Percentiles rank a stretch among this genome's conserved stretches.
phyloP scores from a whole-genome alignment of 2,329 filamentous ascomycete genomes.

The Alternaria ethzedia region DNA sequence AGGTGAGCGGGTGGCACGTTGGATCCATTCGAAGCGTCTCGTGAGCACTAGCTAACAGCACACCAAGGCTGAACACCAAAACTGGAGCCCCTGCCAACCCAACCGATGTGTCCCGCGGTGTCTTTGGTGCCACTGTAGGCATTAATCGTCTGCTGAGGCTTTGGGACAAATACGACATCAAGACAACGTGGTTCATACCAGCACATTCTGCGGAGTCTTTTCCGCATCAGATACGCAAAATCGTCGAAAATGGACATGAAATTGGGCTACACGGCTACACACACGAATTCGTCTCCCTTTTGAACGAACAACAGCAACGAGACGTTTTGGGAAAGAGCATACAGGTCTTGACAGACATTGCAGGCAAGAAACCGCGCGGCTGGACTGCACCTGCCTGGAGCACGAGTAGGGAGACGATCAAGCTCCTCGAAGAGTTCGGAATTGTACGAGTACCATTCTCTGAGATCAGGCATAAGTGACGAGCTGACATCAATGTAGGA shows the following conservation, averaged over 20 bases:
- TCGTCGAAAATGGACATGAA: constrained; percentile 52
- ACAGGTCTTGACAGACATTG: constrained; percentile 47
- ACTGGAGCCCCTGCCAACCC: constrained; percentile 47
- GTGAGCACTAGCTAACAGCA: neutral
- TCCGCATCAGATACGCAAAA: constrained; percentile 56
- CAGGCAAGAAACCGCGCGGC: constrained; percentile 50
- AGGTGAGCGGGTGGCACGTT: constrained; percentile 37
- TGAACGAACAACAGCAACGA: constrained; percentile 52
- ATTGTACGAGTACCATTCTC: constrained; percentile 30
- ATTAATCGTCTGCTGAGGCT: constrained; percentile 51
- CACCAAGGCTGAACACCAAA: constrained; percentile 50
- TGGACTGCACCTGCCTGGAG: constrained; percentile 55
- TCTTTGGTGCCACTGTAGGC: constrained; percentile 52
- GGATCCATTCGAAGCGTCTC: neutral
- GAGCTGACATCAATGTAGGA: constrained; percentile 46
- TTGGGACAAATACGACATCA: constrained; percentile 51
- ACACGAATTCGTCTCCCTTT: constrained; percentile 46
- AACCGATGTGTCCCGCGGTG: constrained; percentile 49
- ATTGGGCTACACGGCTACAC: constrained; percentile 52
- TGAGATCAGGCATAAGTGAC: neutral
- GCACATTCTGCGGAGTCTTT: constrained; percentile 56
- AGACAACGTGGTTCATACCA: constrained; percentile 52
- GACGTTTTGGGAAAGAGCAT: constrained; percentile 50
- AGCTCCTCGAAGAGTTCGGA: constrained; percentile 51
- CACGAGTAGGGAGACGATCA: constrained; percentile 47